Evolutionary conservation across 306 rosid genomes (phyloP).

Genomic region (Begonia peltatifolia): DNA sequence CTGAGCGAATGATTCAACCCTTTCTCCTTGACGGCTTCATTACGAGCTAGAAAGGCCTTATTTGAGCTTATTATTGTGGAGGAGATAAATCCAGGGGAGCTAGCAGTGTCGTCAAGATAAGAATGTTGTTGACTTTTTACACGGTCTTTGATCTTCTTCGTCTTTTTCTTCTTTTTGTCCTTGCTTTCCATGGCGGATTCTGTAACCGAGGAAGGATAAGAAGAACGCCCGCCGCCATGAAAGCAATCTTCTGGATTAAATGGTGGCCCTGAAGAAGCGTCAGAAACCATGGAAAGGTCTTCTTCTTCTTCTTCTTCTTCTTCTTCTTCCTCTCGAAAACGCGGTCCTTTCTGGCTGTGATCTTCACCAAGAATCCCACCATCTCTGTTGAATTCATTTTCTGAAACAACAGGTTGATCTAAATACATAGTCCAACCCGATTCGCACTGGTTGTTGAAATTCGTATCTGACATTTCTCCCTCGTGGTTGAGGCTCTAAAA

Average conservation of each 20-base stretch:
- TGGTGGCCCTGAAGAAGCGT: slow-evolving; percentile 73
- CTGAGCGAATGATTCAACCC: too few species aligned
- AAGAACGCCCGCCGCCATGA: slow-evolving; percentile 19
- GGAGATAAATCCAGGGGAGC: slow-evolving; percentile 28
- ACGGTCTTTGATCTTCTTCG: slow-evolving; percentile 28
- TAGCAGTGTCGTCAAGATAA: slow-evolving; percentile 84
- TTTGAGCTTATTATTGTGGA: too few species aligned
- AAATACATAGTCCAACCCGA: slow-evolving; percentile 93
- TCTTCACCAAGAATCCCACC: slow-evolving; percentile 9
- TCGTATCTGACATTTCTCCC: slow-evolving; percentile 26
- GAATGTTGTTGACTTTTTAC: slow-evolving; percentile 28
- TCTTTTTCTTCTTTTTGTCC: slow-evolving; percentile 11
- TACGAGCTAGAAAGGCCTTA: too few species aligned
- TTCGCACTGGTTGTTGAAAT: slow-evolving; percentile 51
- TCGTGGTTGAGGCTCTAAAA: too few species aligned
- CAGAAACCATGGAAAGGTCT: slow-evolving; percentile 58
- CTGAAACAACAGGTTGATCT: slow-evolving; percentile 47
- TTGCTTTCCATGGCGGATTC: slow-evolving; percentile 11
- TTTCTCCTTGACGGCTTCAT: too few species aligned
- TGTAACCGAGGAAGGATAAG: slow-evolving; percentile 18
- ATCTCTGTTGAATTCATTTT: slow-evolving; percentile 15
- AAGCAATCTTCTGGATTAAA: slow-evolving; percentile 25
- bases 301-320: slow-evolving; percentile 20
- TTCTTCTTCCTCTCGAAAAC: slow-evolving; percentile 12
- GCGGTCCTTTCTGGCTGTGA: slow-evolving; percentile 8